A percentile compares a stretch with the other conserved stretches of the same genome.
phyloP scores from a whole-genome alignment of 306 rosid genomes.

The Inga leiocalycina region DNA sequence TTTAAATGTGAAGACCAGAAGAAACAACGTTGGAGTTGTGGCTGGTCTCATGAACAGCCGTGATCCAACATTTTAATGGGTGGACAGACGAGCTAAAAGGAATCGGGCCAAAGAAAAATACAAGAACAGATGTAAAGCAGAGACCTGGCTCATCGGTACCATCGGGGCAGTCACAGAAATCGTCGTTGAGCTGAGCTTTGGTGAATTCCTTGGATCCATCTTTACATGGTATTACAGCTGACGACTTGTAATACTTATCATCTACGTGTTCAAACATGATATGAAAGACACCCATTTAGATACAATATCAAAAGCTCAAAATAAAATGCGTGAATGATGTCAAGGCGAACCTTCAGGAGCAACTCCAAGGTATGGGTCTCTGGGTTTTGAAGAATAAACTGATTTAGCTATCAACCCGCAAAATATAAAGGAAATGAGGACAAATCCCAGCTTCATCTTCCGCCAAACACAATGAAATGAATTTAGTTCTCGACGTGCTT shows the following conservation, averaged over 20 bases:
- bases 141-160: slow-evolving; percentile 98
- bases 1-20: background rate
- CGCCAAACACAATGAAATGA: background rate
- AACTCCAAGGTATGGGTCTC: slow-evolving; percentile 63
- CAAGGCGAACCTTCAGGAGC: slow-evolving; percentile 68
- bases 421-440: slow-evolving; percentile 34
- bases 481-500: background rate
- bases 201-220: slow-evolving; percentile 83
- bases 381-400: slow-evolving; percentile 50
- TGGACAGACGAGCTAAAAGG: background rate
- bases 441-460: slow-evolving; percentile 40
- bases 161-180: slow-evolving; percentile 91
- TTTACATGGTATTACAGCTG: slow-evolving; percentile 68
- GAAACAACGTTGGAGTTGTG: background rate
- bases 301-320: background rate
- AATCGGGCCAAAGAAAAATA: background rate
- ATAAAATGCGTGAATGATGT: background rate
- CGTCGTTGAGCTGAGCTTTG: slow-evolving; percentile 82
- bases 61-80: slow-evolving; percentile 7
- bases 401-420: slow-evolving; percentile 45
- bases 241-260: slow-evolving; percentile 71
- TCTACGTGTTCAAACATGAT: slow-evolving; percentile 46
- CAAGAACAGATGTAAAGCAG: background rate
- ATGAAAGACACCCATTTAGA: background rate
- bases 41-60: background rate